These are phyloP conservation scores for Macadamia integrifolia DNA, from an alignment of 164 flowering plant species.

Conservation along the genomic window DNA sequence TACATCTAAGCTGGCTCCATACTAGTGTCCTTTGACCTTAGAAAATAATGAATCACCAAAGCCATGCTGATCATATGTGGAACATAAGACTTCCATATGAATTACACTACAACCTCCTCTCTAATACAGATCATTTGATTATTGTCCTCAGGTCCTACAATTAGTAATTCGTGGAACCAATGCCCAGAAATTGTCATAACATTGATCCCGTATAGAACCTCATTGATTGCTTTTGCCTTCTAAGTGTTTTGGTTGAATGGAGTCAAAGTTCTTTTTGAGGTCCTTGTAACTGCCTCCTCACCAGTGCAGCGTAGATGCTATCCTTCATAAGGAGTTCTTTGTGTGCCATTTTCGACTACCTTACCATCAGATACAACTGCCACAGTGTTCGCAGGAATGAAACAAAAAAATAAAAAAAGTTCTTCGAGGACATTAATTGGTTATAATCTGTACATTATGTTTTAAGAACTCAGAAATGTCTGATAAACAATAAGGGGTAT, in stretches of 20 bases:
- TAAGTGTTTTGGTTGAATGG: not conserved
- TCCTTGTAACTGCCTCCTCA: constrained; percentile 81
- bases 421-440: no score
- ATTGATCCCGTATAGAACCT: not conserved
- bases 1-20: no score
- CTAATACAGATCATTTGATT: not conserved
- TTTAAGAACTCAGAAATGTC: not conserved
- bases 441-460: no score
- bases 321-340: constrained; percentile 71
- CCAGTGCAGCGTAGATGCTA: constrained; percentile 87
- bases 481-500: not conserved
- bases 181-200: not conserved
- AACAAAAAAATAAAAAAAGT: not conserved
- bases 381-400: constrained; percentile 55
- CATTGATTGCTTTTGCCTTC: not conserved
- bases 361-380: constrained; percentile 93
- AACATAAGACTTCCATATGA: not conserved
- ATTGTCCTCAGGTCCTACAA: not conserved
- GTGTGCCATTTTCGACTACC: constrained; percentile 86
- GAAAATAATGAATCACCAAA: no score
- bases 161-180: not conserved
- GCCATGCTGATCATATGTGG: no score
- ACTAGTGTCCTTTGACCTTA: no score
- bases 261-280: constrained; percentile 30
- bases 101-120: not conserved